A percentile compares a stretch with the other conserved stretches of the same genome.
Conservation (phyloP, 176 grass and related monocot genomes). For the Phoenix dactylifera region DNA sequence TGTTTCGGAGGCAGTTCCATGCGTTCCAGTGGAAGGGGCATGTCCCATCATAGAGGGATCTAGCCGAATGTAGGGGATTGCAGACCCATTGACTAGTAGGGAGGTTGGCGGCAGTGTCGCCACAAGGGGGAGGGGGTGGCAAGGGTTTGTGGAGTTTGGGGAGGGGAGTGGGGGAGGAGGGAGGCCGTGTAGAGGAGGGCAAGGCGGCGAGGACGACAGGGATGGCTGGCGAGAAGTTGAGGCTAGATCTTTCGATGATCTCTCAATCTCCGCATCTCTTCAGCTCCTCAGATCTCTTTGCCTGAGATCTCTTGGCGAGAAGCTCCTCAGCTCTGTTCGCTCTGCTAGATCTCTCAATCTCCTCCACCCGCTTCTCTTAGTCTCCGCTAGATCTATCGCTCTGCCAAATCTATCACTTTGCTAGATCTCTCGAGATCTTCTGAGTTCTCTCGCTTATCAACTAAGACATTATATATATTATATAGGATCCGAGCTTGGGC, state of each 20-base stretch:
- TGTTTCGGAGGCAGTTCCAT: constrained; percentile 86
- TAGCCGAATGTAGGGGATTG: neutral
- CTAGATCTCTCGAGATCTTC: too few relatives aligned
- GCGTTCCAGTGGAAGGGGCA: constrained; percentile 88
- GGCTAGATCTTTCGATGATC: neutral
- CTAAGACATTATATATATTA: too few relatives aligned
- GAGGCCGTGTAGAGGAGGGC: constrained; percentile 2
- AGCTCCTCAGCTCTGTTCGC: too few relatives aligned
- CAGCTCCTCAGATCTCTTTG: too few relatives aligned
- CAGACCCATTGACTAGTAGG: constrained; percentile 45
- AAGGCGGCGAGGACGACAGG: constrained; percentile 6
- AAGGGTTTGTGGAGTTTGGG: neutral
- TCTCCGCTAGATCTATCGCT: too few relatives aligned
- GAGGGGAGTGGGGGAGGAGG: constrained; percentile 18
- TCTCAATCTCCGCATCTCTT: too few relatives aligned
- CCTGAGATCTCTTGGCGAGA: too few relatives aligned
- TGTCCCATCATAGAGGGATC: constrained; percentile 36
- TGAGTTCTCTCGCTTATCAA: too few relatives aligned
- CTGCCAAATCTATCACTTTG: too few relatives aligned
- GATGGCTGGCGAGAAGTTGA: neutral
- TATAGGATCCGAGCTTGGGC: too few relatives aligned
- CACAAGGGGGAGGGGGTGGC: constrained; percentile 39
- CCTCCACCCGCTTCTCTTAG: too few relatives aligned
- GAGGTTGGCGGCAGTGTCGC: constrained; percentile 45
- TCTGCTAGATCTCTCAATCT: too few relatives aligned